A percentile compares a stretch with the other conserved stretches of the same genome.
Conservation (phyloP, 768 basidiomycete species). For the Strobilomyces confusus region DNA sequence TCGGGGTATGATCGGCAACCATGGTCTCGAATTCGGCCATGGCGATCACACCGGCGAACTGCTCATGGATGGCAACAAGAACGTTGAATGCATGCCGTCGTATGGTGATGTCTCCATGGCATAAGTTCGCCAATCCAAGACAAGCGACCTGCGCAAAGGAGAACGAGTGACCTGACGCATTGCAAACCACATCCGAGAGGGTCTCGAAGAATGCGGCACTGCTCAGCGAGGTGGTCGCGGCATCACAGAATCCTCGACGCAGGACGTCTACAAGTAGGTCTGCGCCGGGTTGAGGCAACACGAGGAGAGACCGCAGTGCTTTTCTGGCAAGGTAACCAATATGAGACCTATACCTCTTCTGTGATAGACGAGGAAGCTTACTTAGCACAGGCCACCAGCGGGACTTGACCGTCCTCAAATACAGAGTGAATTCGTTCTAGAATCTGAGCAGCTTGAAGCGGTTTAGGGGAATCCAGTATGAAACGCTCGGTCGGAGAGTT, state of each 20-base stretch:
- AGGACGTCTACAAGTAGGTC: constrained; percentile 63
- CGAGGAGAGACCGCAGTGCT: constrained; percentile 66
- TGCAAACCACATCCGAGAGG: constrained; percentile 65
- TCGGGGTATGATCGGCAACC: constrained; percentile 65
- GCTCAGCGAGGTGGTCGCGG: constrained; percentile 47
- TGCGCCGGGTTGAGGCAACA: constrained; percentile 49
- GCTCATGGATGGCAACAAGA: constrained; percentile 68
- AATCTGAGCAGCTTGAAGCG: constrained; percentile 48
- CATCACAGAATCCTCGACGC: constrained; percentile 63
- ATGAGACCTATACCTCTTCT: background rate
- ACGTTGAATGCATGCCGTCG: constrained; percentile 77
- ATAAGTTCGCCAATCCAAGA: constrained; percentile 80
- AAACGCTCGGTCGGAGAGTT: constrained; percentile 62
- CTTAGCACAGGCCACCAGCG: constrained; percentile 59
- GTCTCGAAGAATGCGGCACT: constrained; percentile 74
- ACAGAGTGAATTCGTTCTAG: constrained; percentile 70
- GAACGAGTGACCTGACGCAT: constrained; percentile 51
- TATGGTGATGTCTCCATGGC: constrained; percentile 59
- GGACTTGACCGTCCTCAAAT: constrained; percentile 53
- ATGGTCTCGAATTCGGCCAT: constrained; percentile 73
- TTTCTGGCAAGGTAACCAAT: constrained; percentile 45
- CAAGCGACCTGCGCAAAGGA: constrained; percentile 72
- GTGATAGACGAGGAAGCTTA: constrained; percentile 36
- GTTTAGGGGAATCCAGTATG: constrained; percentile 46
- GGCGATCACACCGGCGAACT: constrained; percentile 59